A percentile compares a stretch with the other conserved stretches of the same genome.
Conservation (phyloP, 257 asterid species). For the Primulina tabacum region DNA sequence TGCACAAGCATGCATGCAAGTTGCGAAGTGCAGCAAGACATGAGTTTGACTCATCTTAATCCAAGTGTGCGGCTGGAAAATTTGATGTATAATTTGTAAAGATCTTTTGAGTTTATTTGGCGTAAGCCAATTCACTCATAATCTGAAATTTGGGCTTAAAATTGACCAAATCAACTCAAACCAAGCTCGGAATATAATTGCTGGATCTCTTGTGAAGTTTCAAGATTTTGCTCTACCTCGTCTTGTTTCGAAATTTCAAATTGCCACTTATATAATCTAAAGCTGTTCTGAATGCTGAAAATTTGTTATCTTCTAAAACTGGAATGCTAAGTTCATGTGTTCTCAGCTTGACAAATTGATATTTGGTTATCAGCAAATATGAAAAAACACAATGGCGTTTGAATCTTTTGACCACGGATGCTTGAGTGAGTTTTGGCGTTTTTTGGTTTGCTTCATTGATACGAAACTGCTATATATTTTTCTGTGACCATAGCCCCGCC, state of each 20-base stretch:
- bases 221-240: background rate
- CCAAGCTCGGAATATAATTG: background rate
- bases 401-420: background rate
- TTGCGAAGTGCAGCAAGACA: background rate
- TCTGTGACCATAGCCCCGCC: too few relatives aligned
- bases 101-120: background rate
- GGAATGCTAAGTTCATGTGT: background rate
- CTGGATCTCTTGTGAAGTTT: background rate
- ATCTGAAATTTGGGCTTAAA: background rate
- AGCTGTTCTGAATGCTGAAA: background rate
- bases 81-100: background rate
- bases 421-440: background rate
- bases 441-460: background rate
- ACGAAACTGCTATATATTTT: background rate
- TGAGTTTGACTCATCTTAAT: background rate
- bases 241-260: background rate
- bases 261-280: background rate
- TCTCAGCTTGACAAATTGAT: too few relatives aligned
- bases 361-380: background rate
- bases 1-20: background rate
- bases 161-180: background rate
- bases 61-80: background rate
- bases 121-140: conserved; percentile 1
- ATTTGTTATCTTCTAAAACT: background rate
- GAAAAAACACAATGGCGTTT: background rate